Base-by-base conservation (phyloP, 2,329 filamentous ascomycete species). In the Ilyonectria sp. region DNA sequence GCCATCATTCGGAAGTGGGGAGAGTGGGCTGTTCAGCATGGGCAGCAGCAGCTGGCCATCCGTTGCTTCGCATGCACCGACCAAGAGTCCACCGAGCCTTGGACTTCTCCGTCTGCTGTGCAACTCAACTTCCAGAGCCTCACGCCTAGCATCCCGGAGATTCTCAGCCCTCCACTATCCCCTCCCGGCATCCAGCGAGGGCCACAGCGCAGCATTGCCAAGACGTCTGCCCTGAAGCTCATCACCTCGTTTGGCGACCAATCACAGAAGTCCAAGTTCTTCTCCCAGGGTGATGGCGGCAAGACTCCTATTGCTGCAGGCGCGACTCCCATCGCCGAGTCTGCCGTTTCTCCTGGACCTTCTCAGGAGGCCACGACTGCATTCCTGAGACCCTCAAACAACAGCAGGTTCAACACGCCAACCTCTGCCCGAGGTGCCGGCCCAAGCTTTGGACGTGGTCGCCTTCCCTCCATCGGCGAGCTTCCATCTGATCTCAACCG, bases 1-100 rank as follows among this genome's bases (percentile, higher is more conserved):
- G 92, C 93, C 74, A 89, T 99, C 54, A 90, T 98, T 69, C 91
- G 94, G 74, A 95, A 96, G 84, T 99, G 96, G 96, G 96, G 96
- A 65, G 95, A 98, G 76, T 91, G 93, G 84, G 94, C 95, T 43
- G 91, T 98, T 13, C 91, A 93, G 69, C 92, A 96, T 74, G 92
- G 93, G 17, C 93, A 97, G 75, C 93, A 96, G 71, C 93, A 97
- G 75, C 85, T 99, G 52, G 96, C 96, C 19, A 96, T 98, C 55
- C 88, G 95, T 75, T 98, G 92, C 81, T 98, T 98, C 79, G 94
- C 95, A 55, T 98, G 95, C 79, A 96, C 94, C 19, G 94, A 93
- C 26, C 87, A 92, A 21, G 94, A 98, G 78, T 92, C 93, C 0
- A 90, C 92, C 0, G 94, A 96, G 78, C 92, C 94, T 1, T 98